Base-by-base conservation (phyloP, 1,284 basidiomycete species). In the Rhodotorula sp. region DNA sequence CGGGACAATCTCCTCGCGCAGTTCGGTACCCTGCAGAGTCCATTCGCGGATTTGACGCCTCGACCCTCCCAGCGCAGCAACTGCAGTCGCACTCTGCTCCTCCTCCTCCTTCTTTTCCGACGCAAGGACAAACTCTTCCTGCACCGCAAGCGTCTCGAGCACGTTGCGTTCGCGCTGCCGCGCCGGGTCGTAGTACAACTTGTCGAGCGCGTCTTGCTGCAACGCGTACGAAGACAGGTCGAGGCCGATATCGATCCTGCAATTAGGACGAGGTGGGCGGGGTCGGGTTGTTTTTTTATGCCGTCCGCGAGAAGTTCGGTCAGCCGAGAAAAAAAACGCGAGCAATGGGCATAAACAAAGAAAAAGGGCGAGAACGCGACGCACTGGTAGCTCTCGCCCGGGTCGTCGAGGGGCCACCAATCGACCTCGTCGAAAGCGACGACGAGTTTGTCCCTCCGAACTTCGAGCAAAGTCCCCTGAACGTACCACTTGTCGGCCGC, bases 211-310 rank as follows among this genome's bases (percentile, higher is more conserved):
- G 29, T 56, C 54, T 3, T 53, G 20, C 51, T 75, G 73, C 5
- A 75, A 45, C 2, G 30, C 44, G 57, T 70, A 68, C 18, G 67
- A 64, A 4, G 68, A 42, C 37, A 60, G 55, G 49, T 75, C 73
- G n/a, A 68, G 61, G 22, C 73, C 73, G n/a, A 72, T 60, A 45
- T 75, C 73, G 69, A 75, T 70, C 29, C n/a, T n/a, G n/a, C n/a
- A n/a, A n/a, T n/a, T n/a, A n/a, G n/a, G n/a, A n/a, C n/a, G n/a
- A n/a, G n/a, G n/a, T n/a, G n/a, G n/a, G n/a, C n/a, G n/a, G n/a
- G n/a, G n/a, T n/a, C n/a, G n/a, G n/a, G n/a, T n/a, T n/a, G n/a
- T n/a, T n/a, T n/a, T n/a, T n/a, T n/a, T n/a, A n/a, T n/a, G n/a
- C n/a, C n/a, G n/a, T n/a, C n/a, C n/a, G n/a, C n/a, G n/a, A n/a